A percentile compares a stretch with the other conserved stretches of the same genome.
These are phyloP conservation scores for Barnettozyma wickerhamii DNA, from an alignment of 805 yeast genomes.

Conservation along the genomic window DNA sequence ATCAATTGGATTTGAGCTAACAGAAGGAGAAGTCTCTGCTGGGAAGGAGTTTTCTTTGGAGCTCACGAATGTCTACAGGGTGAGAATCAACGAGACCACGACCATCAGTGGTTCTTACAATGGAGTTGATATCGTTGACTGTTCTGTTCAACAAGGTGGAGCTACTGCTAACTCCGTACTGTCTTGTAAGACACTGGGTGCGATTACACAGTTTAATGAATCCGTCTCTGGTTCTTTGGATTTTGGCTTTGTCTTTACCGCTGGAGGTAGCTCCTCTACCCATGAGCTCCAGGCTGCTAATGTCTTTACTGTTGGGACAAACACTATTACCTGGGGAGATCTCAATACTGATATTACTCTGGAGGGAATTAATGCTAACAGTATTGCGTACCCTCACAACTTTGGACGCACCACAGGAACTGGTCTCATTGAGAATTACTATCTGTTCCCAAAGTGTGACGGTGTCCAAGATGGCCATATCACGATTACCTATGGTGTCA, in stretches of 20 bases:
- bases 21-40: slow-evolving; percentile 20
- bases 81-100: slow-evolving; percentile 26
- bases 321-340: slow-evolving; percentile 23
- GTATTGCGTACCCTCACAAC: slow-evolving; percentile 18
- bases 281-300: slow-evolving; percentile 29
- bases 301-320: slow-evolving; percentile 25
- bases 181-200: slow-evolving; percentile 25
- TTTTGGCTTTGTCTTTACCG: slow-evolving; percentile 27
- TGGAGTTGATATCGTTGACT: slow-evolving; percentile 26
- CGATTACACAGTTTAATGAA: slow-evolving; percentile 13
- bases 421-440: slow-evolving; percentile 28
- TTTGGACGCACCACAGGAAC: slow-evolving; percentile 30
- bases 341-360: slow-evolving; percentile 26
- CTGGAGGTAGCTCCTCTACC: slow-evolving; percentile 30
- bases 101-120: slow-evolving; percentile 19
- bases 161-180: slow-evolving; percentile 28
- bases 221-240: slow-evolving; percentile 26
- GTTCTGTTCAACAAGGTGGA: slow-evolving; percentile 25
- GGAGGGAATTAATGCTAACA: slow-evolving; percentile 18
- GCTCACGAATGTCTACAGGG: slow-evolving; percentile 30
- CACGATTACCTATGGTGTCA: slow-evolving; percentile 17
- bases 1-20: slow-evolving; percentile 25
- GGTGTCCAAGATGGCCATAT: slow-evolving; percentile 25
- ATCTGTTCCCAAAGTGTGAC: slow-evolving; percentile 30
- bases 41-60: slow-evolving; percentile 19